Evolutionary conservation across 1,139 yeast genomes (phyloP), one percentile per base, ranked within the genome.

Genomic region (Yamadazyma friedrichii): DNA sequence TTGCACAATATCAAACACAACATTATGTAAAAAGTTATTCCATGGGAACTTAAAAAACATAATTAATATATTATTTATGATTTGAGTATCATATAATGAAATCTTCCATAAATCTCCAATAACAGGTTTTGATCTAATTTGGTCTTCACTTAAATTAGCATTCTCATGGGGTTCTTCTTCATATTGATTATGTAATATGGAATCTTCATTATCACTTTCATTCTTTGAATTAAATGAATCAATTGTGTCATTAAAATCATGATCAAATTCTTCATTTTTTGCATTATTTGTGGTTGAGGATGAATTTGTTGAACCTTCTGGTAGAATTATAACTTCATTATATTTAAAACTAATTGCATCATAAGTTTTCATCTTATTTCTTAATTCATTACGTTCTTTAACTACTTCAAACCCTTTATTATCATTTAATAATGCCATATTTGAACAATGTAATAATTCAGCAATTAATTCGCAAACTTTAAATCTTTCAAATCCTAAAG

Each of bases 1-100:
- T 64, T 94, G 99, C 31, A 93, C 95, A 51, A 93, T 88, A 63
- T 93, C 99, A 67, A 93, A 93, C 8, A 93, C 97, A 43, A 94
- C 98, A 57, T 93, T 93, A 65, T 93, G 99, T 65, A 95, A 74
- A 58, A 93, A 93, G 61, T 93, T 93, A 64, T 93, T 93, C 98
- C 99, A 93, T 4, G 98, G 98, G 63, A 89, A 93, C 53, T 78
- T 76, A 75, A 91, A 86, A 59, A 93, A 91, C 85, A 93, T 84
- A 29, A 81, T 67, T 43, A 91, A 66, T 41, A 93, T 87, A 38
- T 84, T 82, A 35, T 88, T 76, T 39, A 93, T 76, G 43, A 93
- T 85, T 49, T 82, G 82, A 41, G 87, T 84, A 60, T 93, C 97
- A 54, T 82, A 84, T 34, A 93, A 70, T 5, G 95, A 82, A 46